Evolutionary conservation across 371 early-diverging fungal species (phyloP), one percentile per base, ranked within the genome.

Genomic region (Mortierella sp.): DNA sequence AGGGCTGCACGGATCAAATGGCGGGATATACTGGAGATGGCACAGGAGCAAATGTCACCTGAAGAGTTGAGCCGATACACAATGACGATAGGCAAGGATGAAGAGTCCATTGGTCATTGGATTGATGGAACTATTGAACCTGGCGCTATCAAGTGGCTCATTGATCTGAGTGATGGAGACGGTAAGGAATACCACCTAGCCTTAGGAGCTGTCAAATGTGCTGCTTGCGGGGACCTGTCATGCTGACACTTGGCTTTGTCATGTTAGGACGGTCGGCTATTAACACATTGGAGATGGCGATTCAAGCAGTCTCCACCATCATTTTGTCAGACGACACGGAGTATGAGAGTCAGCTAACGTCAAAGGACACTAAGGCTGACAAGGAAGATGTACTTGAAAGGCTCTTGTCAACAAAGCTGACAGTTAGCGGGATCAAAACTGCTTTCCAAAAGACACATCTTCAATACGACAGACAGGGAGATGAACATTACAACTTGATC

Each of bases 401-500:
- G 37, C 49, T 74, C 14, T 2, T 39, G 13, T 48, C 60, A 6
- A 53, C 41, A 29, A 57, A 54, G 12, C 60, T 88, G 16, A 82
- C 80, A n/a, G 70, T 81, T 39, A 82, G 85, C 25, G 63, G 66
- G 9, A 67, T 91, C 25, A 83, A 78, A 67, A 73, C 71, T 2
- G 91, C 93, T 1, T 88, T 95, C 45, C 92, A 93, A 64, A 89
- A 92, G 70, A 85, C 92, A 3, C 93, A 93, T 63, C 72, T 92
- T 14, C 69, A 89, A 7, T 94, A 95, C 67, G 95, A 94, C 63
- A 81, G 88, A n/a, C 84, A 89, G 52, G 94, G 92, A 1, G 96
- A 96, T 28, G 91, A 93, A 63, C 96, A 96, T 77, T 95, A 92
- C 78, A 91, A 96, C 54, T 83, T 90, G 8, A 94, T 95, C 44